Conservation (phyloP, 1,284 basidiomycete genomes). For the Blastosporella zonata region DNA sequence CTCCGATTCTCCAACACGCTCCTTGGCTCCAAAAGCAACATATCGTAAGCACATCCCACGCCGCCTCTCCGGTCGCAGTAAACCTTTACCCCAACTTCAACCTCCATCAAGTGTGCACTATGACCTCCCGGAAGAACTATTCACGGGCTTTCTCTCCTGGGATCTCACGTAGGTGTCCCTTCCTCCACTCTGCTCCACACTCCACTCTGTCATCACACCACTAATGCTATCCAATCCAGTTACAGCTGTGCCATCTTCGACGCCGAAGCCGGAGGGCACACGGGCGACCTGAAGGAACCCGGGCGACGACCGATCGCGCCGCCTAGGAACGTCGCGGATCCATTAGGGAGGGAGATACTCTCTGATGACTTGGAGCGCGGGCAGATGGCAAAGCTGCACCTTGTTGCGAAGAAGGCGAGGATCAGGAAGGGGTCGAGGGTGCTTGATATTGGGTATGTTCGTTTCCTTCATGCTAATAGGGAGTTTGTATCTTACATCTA, state of each 20-base stretch:
- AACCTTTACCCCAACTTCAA: background rate
- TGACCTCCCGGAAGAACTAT: conserved; percentile 5
- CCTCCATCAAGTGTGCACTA: conserved; percentile 7
- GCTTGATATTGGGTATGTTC: conserved; percentile 64
- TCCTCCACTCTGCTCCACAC: background rate
- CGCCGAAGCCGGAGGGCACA: conserved; percentile 52
- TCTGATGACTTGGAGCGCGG: conserved; percentile 61
- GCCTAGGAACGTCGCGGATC: conserved; percentile 45
- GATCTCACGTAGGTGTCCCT: conserved; percentile 15
- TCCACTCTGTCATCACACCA: background rate
- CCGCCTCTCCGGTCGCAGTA: background rate
- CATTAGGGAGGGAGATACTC: conserved; percentile 20
- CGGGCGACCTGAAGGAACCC: conserved; percentile 75
- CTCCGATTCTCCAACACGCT: conserved; percentile 9
- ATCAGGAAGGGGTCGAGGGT: conserved; percentile 61
- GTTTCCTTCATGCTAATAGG: background rate
- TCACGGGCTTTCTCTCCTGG: conserved; percentile 12
- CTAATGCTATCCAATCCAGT: conserved; percentile 35
- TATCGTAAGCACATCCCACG: conserved; percentile 3
- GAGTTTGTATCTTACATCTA: background rate
- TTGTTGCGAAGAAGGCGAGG: conserved; percentile 60
- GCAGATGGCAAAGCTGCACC: conserved; percentile 60
- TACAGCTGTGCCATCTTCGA: conserved; percentile 37
- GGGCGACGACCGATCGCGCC: conserved; percentile 65
- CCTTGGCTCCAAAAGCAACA: conserved; percentile 10